These are phyloP conservation scores for Carex scoparia DNA, from an alignment of 176 grass and related monocot genomes.

Conservation along the genomic window DNA sequence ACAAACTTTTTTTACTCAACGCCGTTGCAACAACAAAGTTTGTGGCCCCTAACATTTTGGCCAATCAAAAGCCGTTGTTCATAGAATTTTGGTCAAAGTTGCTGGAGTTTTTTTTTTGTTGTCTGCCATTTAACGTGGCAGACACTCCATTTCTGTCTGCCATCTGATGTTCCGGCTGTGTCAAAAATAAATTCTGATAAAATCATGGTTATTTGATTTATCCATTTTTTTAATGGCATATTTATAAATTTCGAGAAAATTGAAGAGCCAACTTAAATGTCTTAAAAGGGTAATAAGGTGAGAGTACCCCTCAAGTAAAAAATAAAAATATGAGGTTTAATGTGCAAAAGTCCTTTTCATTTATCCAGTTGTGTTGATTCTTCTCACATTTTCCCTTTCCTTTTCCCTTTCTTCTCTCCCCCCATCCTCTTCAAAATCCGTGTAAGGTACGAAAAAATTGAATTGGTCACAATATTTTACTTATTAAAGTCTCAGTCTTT, in stretches of 20 bases:
- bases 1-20: too few relatives aligned
- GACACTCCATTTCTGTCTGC: too few relatives aligned
- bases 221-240: too few relatives aligned
- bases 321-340: neutral
- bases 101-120: too few relatives aligned
- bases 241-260: neutral
- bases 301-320: neutral
- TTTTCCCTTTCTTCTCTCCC: conserved; percentile 1
- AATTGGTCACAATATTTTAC: conserved; percentile 4
- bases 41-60: too few relatives aligned
- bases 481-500: neutral
- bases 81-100: too few relatives aligned
- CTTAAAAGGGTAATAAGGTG: neutral
- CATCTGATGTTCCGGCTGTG: too few relatives aligned
- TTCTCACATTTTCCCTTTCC: neutral
- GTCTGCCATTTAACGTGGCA: too few relatives aligned
- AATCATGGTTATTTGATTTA: too few relatives aligned
- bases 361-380: neutral
- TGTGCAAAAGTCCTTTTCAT: conserved; percentile 9
- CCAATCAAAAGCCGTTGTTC: too few relatives aligned
- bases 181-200: too few relatives aligned
- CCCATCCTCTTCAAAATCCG: neutral
- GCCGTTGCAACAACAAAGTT: too few relatives aligned
- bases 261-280: neutral
- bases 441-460: neutral